Evolutionary conservation across 169 alveolate genomes (phyloP).

Genomic region (Plasmodium chabaudi): DNA sequence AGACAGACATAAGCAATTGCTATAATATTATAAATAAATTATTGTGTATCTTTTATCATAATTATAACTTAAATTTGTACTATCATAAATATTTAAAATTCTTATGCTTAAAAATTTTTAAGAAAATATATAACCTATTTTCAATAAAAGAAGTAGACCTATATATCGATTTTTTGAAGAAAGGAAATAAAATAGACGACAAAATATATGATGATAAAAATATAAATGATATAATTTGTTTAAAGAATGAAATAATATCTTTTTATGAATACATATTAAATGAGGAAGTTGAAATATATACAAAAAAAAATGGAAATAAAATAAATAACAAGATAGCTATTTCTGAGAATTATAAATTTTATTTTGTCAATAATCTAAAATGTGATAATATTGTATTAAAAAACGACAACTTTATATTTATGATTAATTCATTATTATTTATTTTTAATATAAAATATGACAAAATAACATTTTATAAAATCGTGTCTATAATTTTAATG

Average conservation of each 20-base stretch:
- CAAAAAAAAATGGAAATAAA: conserved; percentile 12
- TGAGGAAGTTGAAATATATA: conserved; percentile 44
- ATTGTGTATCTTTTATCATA: conserved; percentile 26
- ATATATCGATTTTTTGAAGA: conserved; percentile 18
- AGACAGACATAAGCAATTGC: conserved; percentile 19
- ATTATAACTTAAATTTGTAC: conserved; percentile 1
- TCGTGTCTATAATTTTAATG: conserved; percentile 23
- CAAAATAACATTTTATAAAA: conserved; percentile 37
- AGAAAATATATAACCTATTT: conserved; percentile 31
- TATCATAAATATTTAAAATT: conserved; percentile 52
- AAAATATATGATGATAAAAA: conserved; percentile 39
- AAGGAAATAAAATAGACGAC: conserved; percentile 8
- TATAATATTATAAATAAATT: conserved; percentile 42
- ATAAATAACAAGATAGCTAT: neutral
- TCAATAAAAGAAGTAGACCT: conserved; percentile 38
- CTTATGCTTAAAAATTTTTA: conserved; percentile 40
- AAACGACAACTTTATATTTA: conserved; percentile 23
- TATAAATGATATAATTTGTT: conserved; percentile 10
- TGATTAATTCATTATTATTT: conserved; percentile 45
- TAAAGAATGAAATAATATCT: conserved; percentile 19
- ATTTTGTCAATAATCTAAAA: conserved; percentile 37
- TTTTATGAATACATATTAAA: conserved; percentile 27
- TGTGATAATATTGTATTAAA: conserved; percentile 48
- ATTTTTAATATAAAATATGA: conserved; percentile 44
- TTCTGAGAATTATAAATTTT: conserved; percentile 42